These are phyloP conservation scores for Pseudozyma pruni DNA, from an alignment of 1,284 basidiomycete species.

Conservation along the genomic window DNA sequence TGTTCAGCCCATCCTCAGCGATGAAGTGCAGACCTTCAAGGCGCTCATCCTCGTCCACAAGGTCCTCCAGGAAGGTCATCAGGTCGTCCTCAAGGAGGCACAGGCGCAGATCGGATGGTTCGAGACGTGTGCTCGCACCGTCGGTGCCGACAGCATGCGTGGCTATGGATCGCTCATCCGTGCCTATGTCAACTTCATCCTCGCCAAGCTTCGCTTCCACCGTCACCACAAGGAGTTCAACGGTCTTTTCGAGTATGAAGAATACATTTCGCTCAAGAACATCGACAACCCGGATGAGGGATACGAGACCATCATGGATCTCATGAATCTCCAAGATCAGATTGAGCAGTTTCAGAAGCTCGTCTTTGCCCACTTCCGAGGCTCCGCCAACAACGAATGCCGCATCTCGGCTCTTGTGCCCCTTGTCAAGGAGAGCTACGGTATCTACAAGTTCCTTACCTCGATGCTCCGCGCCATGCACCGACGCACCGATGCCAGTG, in stretches of 20 bases:
- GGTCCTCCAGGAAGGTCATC: constrained; percentile 66
- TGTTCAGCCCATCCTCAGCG: constrained; percentile 66
- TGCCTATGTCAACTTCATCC: constrained; percentile 66
- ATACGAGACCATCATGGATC: constrained; percentile 68
- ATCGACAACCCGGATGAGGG: constrained; percentile 68
- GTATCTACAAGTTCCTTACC: constrained; percentile 68
- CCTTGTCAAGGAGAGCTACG: constrained; percentile 67
- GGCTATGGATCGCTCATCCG: constrained; percentile 64
- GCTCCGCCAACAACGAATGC: constrained; percentile 65
- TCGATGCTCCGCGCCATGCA: constrained; percentile 68
- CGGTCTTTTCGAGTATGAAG: constrained; percentile 67
- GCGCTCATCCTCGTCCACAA: constrained; percentile 68
- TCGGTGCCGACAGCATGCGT: constrained; percentile 58
- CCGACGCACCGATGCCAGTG: constrained; percentile 65
- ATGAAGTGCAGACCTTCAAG: constrained; percentile 68
- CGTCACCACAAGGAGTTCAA: constrained; percentile 68
- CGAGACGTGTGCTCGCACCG: constrained; percentile 65
- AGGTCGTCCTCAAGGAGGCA: constrained; percentile 63
- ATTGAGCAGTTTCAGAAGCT: constrained; percentile 67
- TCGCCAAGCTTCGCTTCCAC: constrained; percentile 67
- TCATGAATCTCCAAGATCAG: constrained; percentile 67
- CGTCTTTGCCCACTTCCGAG: constrained; percentile 65
- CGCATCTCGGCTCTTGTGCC: constrained; percentile 67
- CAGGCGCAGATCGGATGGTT: constrained; percentile 67
- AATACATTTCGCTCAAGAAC: constrained; percentile 68